Percentiles rank a stretch among this genome's conserved stretches.
These are phyloP conservation scores for Penicillium expansum DNA, from an alignment of 2,329 filamentous ascomycete genomes.

Conservation along the genomic window DNA sequence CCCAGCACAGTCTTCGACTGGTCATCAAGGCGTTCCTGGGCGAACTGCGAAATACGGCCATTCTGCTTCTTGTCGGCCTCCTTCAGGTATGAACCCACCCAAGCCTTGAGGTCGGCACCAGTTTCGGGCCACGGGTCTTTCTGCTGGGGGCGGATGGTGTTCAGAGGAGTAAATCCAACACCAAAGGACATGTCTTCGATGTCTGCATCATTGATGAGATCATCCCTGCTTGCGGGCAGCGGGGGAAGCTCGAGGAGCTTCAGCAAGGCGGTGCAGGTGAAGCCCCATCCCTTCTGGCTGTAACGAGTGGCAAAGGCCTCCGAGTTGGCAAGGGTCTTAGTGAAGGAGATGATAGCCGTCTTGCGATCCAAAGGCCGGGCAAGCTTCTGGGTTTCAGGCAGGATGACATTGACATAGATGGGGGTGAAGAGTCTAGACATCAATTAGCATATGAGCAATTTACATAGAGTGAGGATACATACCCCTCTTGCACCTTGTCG, in stretches of 20 bases:
- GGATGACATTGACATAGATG: slow-evolving; percentile 81
- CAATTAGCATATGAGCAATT: slow-evolving; percentile 13
- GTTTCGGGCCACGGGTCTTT: slow-evolving; percentile 86
- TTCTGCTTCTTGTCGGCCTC: slow-evolving; percentile 71
- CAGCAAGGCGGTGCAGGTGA: slow-evolving; percentile 84
- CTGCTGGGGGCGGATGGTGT: slow-evolving; percentile 74
- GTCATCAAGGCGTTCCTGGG: slow-evolving; percentile 65
- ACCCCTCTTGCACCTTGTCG: slow-evolving; percentile 73
- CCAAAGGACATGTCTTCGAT: slow-evolving; percentile 95
- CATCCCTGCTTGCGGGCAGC: slow-evolving; percentile 66
- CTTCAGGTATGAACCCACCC: slow-evolving; percentile 79
- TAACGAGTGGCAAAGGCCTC: slow-evolving; percentile 78
- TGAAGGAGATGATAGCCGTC: slow-evolving; percentile 85
- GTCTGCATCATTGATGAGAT: slow-evolving; percentile 80
- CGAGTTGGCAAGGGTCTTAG: slow-evolving; percentile 86
- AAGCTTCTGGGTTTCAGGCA: slow-evolving; percentile 85
- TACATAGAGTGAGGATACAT: slow-evolving; percentile 26
- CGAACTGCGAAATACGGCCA: slow-evolving; percentile 69
- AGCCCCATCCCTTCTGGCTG: slow-evolving; percentile 77
- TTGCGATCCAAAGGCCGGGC: slow-evolving; percentile 87
- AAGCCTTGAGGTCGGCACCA: slow-evolving; percentile 69
- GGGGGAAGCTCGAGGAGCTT: slow-evolving; percentile 88
- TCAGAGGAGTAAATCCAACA: slow-evolving; percentile 88
- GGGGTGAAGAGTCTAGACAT: slow-evolving; percentile 66
- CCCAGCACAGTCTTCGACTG: slow-evolving; percentile 53